These are phyloP conservation scores for Podospora tetraspora DNA, from an alignment of 495 filamentous ascomycete species.

Conservation along the genomic window DNA sequence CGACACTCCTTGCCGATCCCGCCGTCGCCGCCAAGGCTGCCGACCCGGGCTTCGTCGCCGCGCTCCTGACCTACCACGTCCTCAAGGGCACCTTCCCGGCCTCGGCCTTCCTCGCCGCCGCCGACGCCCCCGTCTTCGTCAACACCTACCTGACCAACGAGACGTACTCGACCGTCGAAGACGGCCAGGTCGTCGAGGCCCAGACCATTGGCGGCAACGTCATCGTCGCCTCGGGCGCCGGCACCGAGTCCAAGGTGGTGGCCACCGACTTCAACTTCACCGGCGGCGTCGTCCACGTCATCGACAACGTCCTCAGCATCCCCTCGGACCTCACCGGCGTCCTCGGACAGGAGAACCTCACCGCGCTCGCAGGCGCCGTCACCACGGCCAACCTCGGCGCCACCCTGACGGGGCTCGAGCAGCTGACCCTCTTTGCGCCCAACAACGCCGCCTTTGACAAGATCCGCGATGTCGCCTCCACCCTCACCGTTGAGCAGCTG, in stretches of 20 bases:
- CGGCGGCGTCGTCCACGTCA: constrained; percentile 60
- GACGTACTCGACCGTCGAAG: constrained; percentile 43
- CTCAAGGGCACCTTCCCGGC: constrained; percentile 51
- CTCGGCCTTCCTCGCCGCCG: constrained; percentile 32
- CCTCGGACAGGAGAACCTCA: constrained; percentile 47
- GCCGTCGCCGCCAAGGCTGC: constrained; percentile 26
- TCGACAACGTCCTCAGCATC: constrained; percentile 54
- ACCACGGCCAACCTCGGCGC: constrained; percentile 40
- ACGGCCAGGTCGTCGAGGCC: constrained; percentile 37
- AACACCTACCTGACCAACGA: constrained; percentile 51
- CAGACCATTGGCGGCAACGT: constrained; percentile 30
- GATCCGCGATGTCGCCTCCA: constrained; percentile 44
- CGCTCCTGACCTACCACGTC: constrained; percentile 61
- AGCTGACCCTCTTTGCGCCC: constrained; percentile 61
- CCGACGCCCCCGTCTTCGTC: constrained; percentile 37
- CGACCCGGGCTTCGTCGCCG: constrained; percentile 38
- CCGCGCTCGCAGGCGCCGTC: constrained; percentile 51
- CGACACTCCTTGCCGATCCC: constrained; percentile 32
- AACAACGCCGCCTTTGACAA: constrained; percentile 56
- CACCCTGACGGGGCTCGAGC: constrained; percentile 35
- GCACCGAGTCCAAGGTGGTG: constrained; percentile 34
- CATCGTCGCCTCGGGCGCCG: constrained; percentile 39
- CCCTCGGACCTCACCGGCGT: constrained; percentile 50
- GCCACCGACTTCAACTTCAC: constrained; percentile 52
- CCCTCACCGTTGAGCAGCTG: constrained; percentile 44